These are phyloP conservation scores for Fusarium sp. DNA, from an alignment of 2,329 filamentous ascomycete genomes.

Conservation along the genomic window DNA sequence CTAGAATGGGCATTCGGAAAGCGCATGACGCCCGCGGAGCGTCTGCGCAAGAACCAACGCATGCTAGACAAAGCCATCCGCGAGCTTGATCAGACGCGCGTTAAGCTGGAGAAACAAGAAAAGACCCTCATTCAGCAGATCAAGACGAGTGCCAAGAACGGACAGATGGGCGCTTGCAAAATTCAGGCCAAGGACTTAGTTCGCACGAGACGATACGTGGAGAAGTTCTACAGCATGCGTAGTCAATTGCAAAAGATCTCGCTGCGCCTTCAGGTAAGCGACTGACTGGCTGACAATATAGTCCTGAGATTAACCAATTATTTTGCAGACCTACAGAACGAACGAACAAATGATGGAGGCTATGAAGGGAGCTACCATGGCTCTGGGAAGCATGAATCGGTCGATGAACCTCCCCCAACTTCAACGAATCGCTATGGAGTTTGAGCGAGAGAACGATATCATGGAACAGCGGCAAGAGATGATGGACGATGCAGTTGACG, in stretches of 20 bases:
- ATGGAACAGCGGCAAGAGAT: slow-evolving; percentile 99
- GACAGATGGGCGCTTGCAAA: slow-evolving; percentile 97
- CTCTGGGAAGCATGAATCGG: slow-evolving; percentile 95
- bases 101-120: slow-evolving; percentile 98
- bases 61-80: slow-evolving; percentile 97
- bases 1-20: slow-evolving; percentile 99
- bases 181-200: slow-evolving; percentile 98
- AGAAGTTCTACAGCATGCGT: slow-evolving; percentile 98
- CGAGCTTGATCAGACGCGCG: slow-evolving; percentile 92
- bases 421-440: slow-evolving; percentile 98
- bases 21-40: slow-evolving; percentile 96
- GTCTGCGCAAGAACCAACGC: slow-evolving; percentile 91
- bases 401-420: slow-evolving; percentile 97
- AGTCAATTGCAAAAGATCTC: slow-evolving; percentile 97
- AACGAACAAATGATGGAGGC: slow-evolving; percentile 99
- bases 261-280: slow-evolving; percentile 83
- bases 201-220: slow-evolving; percentile 89
- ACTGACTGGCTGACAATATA: background rate
- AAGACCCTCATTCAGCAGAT: slow-evolving; percentile 97
- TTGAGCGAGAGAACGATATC: slow-evolving; percentile 97
- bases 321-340: slow-evolving; percentile 84
- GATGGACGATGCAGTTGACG: slow-evolving; percentile 99
- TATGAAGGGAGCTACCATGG: slow-evolving; percentile 96
- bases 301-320: slow-evolving; percentile 24
- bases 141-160: slow-evolving; percentile 98